Evolutionary conservation across 805 yeast genomes (phyloP).

Genomic region (Starmerella powellii): DNA sequence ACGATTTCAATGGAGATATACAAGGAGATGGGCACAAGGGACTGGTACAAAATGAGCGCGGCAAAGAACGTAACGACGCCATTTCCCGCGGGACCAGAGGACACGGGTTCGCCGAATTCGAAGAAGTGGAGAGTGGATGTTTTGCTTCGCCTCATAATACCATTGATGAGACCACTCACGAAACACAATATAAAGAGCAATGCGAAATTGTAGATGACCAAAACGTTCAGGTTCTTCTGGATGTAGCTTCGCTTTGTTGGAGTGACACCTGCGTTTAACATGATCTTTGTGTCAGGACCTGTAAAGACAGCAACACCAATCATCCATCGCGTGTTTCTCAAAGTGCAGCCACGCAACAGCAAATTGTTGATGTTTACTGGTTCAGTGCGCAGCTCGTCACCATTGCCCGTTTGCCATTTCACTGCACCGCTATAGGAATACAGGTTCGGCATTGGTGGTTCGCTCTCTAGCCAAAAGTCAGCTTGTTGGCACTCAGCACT

Average conservation of each 20-base stretch:
- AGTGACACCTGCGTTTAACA: slow-evolving; percentile 69
- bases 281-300: slow-evolving; percentile 64
- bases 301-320: slow-evolving; percentile 63
- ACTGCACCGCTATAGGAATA: slow-evolving; percentile 41
- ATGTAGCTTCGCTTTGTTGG: slow-evolving; percentile 64
- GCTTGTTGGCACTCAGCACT: slow-evolving; percentile 26
- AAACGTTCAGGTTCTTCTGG: slow-evolving; percentile 54
- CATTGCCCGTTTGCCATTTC: slow-evolving; percentile 17
- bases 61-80: slow-evolving; percentile 67
- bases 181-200: slow-evolving; percentile 57
- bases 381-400: slow-evolving; percentile 31
- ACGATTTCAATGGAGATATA: slow-evolving; percentile 71
- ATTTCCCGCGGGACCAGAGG: slow-evolving; percentile 38
- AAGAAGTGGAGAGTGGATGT: slow-evolving; percentile 39
- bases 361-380: slow-evolving; percentile 54
- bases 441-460: slow-evolving; percentile 53
- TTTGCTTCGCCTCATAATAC: slow-evolving; percentile 41
- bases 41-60: slow-evolving; percentile 60
- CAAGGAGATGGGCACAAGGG: slow-evolving; percentile 68
- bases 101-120: slow-evolving; percentile 52
- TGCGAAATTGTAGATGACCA: slow-evolving; percentile 53
- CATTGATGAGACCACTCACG: slow-evolving; percentile 58
- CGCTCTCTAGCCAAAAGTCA: slow-evolving; percentile 55
- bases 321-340: slow-evolving; percentile 69
- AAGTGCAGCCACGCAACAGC: slow-evolving; percentile 58